phyloP scores from a whole-genome alignment of 2,329 filamentous ascomycete genomes.

The Aspergillus proliferans region DNA sequence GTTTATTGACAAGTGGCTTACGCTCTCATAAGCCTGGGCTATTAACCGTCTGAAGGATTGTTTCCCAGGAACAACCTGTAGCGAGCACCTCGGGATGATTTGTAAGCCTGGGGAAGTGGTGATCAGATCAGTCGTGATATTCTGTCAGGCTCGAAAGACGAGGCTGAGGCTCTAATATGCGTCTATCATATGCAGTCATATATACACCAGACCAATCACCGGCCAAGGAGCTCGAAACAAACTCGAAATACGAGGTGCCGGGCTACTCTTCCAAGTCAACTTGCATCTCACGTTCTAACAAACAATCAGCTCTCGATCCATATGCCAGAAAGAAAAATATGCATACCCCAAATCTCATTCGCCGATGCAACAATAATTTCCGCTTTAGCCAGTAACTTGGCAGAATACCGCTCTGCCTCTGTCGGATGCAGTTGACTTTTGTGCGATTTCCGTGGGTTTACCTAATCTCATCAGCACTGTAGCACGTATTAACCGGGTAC shows the following conservation, averaged over 20 bases:
- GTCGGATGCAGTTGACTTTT: conserved; percentile 48
- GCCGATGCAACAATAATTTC: conserved; percentile 63
- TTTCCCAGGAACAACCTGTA: too few species aligned
- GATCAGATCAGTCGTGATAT: too few species aligned
- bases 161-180: too few species aligned
- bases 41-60: too few species aligned
- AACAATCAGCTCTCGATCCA: conserved; percentile 4
- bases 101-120: too few species aligned
- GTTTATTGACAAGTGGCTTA: too few species aligned
- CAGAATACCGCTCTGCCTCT: conserved; percentile 55
- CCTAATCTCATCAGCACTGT: conserved; percentile 36
- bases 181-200: too few species aligned
- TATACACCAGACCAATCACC: too few species aligned
- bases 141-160: too few species aligned
- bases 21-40: too few species aligned
- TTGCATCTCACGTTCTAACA: conserved; percentile 31
- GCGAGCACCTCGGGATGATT: too few species aligned
- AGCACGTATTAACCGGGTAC: not conserved
- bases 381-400: conserved; percentile 62
- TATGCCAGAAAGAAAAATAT: not conserved
- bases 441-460: conserved; percentile 57
- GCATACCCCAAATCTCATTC: conserved; percentile 58
- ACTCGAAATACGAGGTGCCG: not conserved
- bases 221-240: too few species aligned
- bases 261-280: conserved; percentile 29